These are phyloP conservation scores for Millerago galiae DNA, from an alignment of 805 yeast genomes.

Conservation along the genomic window DNA sequence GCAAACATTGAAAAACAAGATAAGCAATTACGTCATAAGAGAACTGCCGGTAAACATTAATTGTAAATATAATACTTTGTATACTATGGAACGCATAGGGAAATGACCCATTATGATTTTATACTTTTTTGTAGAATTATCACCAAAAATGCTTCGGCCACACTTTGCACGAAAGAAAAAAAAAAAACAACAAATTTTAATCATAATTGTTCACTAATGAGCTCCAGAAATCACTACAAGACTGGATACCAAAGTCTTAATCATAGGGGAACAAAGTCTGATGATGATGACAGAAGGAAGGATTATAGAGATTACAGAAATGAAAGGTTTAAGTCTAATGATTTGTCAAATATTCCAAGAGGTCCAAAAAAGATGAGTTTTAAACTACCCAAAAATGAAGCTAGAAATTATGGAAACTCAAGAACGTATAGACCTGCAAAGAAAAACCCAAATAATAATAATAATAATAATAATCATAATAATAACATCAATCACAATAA, in stretches of 20 bases:
- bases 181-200: too few relatives aligned
- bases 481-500: neutral
- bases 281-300: too few relatives aligned
- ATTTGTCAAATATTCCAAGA: constrained; percentile 6
- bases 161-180: too few relatives aligned
- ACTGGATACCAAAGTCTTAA: too few relatives aligned
- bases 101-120: neutral
- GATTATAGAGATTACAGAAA: neutral
- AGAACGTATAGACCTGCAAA: constrained; percentile 6
- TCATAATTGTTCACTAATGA: too few relatives aligned
- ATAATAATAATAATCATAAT: neutral
- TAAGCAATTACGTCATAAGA: constrained; percentile 56
- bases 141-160: too few relatives aligned
- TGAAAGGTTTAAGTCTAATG: neutral
- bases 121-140: too few relatives aligned
- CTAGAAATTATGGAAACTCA: constrained; percentile 2
- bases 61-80: neutral
- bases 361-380: constrained; percentile 18
- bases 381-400: constrained; percentile 12
- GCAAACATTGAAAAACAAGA: constrained; percentile 72
- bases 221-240: too few relatives aligned
- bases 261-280: too few relatives aligned
- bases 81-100: neutral
- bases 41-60: constrained; percentile 68
- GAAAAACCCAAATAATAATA: neutral